Conservation (phyloP, 2,329 filamentous ascomycete species). For the Fusarium sp. region DNA sequence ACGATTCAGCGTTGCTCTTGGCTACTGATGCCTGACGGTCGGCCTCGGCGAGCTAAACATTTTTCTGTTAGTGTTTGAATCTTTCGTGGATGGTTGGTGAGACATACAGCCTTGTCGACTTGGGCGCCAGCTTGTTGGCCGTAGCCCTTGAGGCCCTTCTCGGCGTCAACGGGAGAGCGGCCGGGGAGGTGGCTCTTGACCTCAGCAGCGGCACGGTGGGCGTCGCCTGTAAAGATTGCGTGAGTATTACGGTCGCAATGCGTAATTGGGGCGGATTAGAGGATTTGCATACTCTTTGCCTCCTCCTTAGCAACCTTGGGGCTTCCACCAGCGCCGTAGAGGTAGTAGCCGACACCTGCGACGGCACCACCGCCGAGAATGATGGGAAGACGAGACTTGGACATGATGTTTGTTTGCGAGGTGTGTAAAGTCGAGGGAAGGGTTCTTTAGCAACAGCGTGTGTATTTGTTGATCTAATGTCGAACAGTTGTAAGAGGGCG, state of each 20-base stretch:
- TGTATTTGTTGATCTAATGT: not conserved
- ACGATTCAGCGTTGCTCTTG: constrained; percentile 69
- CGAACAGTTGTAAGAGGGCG: not conserved
- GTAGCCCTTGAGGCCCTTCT: constrained; percentile 69
- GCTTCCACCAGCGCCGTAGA: constrained; percentile 87
- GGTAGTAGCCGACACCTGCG: constrained; percentile 85
- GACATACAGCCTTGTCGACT: constrained; percentile 76
- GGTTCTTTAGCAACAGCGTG: not conserved
- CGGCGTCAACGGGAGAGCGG: constrained; percentile 65
- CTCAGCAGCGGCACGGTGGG: constrained; percentile 74
- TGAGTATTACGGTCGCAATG: constrained; percentile 19
- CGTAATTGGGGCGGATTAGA: not conserved
- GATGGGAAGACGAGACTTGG: constrained; percentile 62
- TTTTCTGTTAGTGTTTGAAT: constrained; percentile 5
- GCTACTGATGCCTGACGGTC: constrained; percentile 72
- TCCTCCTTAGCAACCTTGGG: constrained; percentile 87
- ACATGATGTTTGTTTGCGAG: constrained; percentile 31
- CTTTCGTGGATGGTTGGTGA: not conserved
- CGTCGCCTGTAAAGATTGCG: constrained; percentile 71
- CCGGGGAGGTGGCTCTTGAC: constrained; percentile 75
- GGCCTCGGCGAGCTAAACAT: constrained; percentile 61
- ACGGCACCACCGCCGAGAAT: constrained; percentile 72
- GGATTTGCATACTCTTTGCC: constrained; percentile 75
- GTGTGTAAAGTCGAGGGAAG: not conserved
- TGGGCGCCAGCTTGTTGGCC: constrained; percentile 68